Evolutionary conservation across 1,284 basidiomycete species (phyloP).

Genomic region (Pseudozyma thailandica): DNA sequence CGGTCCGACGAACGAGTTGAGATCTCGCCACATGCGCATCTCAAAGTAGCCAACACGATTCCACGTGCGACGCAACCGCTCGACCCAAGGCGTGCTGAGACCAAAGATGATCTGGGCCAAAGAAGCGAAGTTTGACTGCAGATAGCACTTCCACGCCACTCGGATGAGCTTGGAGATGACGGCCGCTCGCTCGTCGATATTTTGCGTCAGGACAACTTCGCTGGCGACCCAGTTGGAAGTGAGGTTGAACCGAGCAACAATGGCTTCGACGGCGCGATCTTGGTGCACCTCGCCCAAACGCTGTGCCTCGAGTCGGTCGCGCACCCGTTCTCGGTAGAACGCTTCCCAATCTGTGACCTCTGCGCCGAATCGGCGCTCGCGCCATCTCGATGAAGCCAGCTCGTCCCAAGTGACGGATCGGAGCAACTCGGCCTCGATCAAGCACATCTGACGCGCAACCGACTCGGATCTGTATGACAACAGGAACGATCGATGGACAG

Average conservation of each 20-base stretch:
- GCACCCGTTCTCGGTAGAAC: slow-evolving; percentile 79
- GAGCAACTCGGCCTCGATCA: slow-evolving; percentile 88
- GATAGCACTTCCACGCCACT: slow-evolving; percentile 88
- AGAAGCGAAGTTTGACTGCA: slow-evolving; percentile 81
- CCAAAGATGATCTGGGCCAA: slow-evolving; percentile 84
- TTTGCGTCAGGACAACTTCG: slow-evolving; percentile 73
- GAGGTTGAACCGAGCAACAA: slow-evolving; percentile 87
- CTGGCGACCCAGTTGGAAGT: slow-evolving; percentile 83
- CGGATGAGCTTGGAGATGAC: slow-evolving; percentile 84
- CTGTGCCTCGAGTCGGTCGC: slow-evolving; percentile 76
- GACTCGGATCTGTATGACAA: slow-evolving; percentile 71
- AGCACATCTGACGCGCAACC: slow-evolving; percentile 81
- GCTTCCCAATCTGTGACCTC: slow-evolving; percentile 84
- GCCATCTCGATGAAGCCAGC: slow-evolving; percentile 73
- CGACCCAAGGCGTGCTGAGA: slow-evolving; percentile 79
- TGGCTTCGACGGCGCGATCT: slow-evolving; percentile 69
- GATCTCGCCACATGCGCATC: slow-evolving; percentile 78
- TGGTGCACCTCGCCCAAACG: slow-evolving; percentile 36
- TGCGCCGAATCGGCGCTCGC: slow-evolving; percentile 68
- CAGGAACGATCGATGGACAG: slow-evolving; percentile 59
- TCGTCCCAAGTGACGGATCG: slow-evolving; percentile 84
- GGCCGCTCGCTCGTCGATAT: slow-evolving; percentile 73
- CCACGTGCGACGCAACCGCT: slow-evolving; percentile 78
- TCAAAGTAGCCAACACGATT: slow-evolving; percentile 78
- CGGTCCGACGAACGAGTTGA: slow-evolving; percentile 77